Evolutionary conservation across 2,329 filamentous ascomycete species (phyloP).

Genomic region (Fusarium denticulatum): DNA sequence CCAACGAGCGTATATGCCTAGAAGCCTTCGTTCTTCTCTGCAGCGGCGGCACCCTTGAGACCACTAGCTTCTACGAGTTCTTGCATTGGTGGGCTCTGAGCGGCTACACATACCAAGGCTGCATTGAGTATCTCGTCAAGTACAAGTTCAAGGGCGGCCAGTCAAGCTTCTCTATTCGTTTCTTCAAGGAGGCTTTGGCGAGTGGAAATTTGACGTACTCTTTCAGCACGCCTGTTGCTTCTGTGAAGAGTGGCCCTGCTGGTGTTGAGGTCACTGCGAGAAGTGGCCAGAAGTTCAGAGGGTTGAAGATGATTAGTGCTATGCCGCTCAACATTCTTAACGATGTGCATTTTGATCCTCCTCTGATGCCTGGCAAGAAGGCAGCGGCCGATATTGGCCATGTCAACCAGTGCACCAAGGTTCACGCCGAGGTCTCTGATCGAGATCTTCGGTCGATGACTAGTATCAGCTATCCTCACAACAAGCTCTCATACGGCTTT

Average conservation of each 20-base stretch:
- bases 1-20: constrained; percentile 52
- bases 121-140: constrained; percentile 51
- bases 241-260: constrained; percentile 42
- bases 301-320: constrained; percentile 51
- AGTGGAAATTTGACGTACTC: constrained; percentile 53
- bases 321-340: constrained; percentile 57
- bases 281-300: constrained; percentile 44
- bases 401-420: constrained; percentile 57
- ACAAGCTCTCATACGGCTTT: constrained; percentile 54
- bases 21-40: constrained; percentile 55
- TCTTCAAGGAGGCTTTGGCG: constrained; percentile 55
- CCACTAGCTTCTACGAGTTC: constrained; percentile 57
- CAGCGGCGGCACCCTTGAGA: constrained; percentile 55
- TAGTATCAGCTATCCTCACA: constrained; percentile 55
- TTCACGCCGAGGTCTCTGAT: constrained; percentile 56
- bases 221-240: constrained; percentile 52
- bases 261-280: constrained; percentile 49
- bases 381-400: constrained; percentile 52
- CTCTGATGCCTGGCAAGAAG: constrained; percentile 48
- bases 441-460: constrained; percentile 55
- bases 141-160: constrained; percentile 57
- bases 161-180: constrained; percentile 55
- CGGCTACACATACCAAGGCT: constrained; percentile 53
- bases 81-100: constrained; percentile 59
- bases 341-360: constrained; percentile 53